These are phyloP conservation scores for Tolypocladium inflatum DNA, from an alignment of 2,329 filamentous ascomycete species.

Conservation along the genomic window DNA sequence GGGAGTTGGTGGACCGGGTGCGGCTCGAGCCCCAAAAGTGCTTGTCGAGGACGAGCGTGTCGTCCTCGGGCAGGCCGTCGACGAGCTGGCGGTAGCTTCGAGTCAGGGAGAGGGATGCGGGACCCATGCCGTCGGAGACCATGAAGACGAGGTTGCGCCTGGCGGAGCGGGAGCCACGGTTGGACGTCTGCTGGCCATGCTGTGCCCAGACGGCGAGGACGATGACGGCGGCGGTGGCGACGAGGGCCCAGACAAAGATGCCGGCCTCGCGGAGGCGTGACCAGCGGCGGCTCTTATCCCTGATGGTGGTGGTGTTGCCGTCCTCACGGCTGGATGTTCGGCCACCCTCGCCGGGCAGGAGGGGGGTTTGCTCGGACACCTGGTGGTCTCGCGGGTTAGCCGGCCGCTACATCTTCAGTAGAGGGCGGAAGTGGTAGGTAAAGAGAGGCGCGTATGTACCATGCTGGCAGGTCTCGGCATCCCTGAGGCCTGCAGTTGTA, in stretches of 20 bases:
- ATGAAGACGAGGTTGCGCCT: slow-evolving; percentile 98
- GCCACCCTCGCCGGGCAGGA: slow-evolving; percentile 24
- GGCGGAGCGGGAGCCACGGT: slow-evolving; percentile 31
- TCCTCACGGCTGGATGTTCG: slow-evolving; percentile 12
- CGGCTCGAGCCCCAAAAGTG: slow-evolving; percentile 86
- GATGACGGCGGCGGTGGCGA: slow-evolving; percentile 71
- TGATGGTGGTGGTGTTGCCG: slow-evolving; percentile 1
- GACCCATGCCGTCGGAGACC: slow-evolving; percentile 98
- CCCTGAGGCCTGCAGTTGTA: not conserved
- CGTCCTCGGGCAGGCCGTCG: slow-evolving; percentile 60
- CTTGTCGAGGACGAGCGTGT: slow-evolving; percentile 72
- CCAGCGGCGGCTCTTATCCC: slow-evolving; percentile 15
- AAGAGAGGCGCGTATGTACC: not conserved
- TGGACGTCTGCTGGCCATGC: slow-evolving; percentile 50
- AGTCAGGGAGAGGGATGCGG: slow-evolving; percentile 79
- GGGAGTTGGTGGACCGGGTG: slow-evolving; percentile 71
- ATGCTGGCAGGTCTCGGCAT: slow-evolving; percentile 1
- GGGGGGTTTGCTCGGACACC: slow-evolving; percentile 32
- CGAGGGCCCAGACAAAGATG: slow-evolving; percentile 72
- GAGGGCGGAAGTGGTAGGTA: not conserved
- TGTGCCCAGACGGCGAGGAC: slow-evolving; percentile 70
- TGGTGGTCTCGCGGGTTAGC: slow-evolving; percentile 8
- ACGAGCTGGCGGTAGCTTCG: slow-evolving; percentile 76
- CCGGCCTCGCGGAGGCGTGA: slow-evolving; percentile 57
- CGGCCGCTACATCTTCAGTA: not conserved